Percentiles rank a stretch among this genome's conserved stretches.
These are phyloP conservation scores for Suhomyces coccinellae DNA, from an alignment of 1,139 yeast species.

Conservation along the genomic window DNA sequence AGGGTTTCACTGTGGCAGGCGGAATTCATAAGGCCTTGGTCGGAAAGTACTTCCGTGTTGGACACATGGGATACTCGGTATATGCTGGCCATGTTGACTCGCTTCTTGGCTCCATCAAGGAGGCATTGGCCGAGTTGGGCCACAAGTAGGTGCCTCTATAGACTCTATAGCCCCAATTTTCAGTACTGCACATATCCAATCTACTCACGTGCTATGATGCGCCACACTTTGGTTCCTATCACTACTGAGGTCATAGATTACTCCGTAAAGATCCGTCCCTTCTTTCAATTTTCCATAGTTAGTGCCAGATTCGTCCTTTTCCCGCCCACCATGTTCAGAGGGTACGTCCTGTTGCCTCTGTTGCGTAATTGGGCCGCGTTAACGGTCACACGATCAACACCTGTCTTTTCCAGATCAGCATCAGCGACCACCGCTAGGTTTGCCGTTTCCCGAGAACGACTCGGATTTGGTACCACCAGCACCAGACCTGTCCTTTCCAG, in stretches of 20 bases:
- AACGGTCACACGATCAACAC: background rate
- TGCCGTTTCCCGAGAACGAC: too few species aligned
- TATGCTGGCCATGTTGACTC: constrained; percentile 45
- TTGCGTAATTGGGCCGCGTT: background rate
- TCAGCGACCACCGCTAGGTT: background rate
- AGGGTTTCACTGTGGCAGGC: constrained; percentile 84
- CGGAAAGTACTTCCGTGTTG: constrained; percentile 85
- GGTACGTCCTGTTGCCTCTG: background rate
- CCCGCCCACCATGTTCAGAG: background rate
- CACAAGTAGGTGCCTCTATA: constrained; percentile 4
- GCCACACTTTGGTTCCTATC: background rate
- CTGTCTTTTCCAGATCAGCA: background rate
- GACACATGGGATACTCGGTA: constrained; percentile 82
- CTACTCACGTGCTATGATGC: background rate
- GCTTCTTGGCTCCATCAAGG: constrained; percentile 38
- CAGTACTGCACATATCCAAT: background rate
- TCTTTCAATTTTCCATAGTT: too few species aligned
- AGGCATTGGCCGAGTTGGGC: constrained; percentile 16
- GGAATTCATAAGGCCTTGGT: constrained; percentile 85
- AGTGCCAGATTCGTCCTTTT: background rate
- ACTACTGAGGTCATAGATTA: background rate
- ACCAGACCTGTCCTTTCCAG: background rate
- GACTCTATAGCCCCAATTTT: background rate
- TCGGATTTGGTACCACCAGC: background rate
- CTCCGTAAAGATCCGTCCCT: background rate